Percentiles rank a stretch among this genome's conserved stretches.
These are phyloP conservation scores for Fraxinus latifolia DNA, from an alignment of 305 asterid species.

Conservation along the genomic window DNA sequence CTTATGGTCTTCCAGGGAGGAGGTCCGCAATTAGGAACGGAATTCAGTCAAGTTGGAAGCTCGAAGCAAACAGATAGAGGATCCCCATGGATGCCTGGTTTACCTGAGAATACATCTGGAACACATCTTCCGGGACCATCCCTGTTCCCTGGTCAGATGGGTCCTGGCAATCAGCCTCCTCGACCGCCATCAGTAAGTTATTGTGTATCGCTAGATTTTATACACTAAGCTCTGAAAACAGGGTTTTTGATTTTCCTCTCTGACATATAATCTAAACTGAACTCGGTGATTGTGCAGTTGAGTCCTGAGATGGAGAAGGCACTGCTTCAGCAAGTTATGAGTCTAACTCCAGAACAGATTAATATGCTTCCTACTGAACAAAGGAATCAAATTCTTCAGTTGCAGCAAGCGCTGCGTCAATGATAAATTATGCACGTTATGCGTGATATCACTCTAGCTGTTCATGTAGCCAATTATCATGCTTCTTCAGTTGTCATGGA, in stretches of 20 bases:
- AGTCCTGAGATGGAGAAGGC: constrained; percentile 85
- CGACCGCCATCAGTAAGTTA: constrained; percentile 49
- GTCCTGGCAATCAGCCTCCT: constrained; percentile 65
- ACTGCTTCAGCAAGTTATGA: constrained; percentile 85
- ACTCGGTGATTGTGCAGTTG: constrained; percentile 48
- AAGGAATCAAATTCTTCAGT: constrained; percentile 76
- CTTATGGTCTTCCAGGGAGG: constrained; percentile 52
- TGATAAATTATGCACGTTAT: constrained; percentile 16
- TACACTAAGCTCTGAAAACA: not conserved
- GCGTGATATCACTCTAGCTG: not conserved
- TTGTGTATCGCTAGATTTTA: not conserved
- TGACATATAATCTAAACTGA: not conserved
- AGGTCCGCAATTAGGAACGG: constrained; percentile 67
- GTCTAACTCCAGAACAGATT: constrained; percentile 86
- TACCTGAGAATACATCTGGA: constrained; percentile 45
- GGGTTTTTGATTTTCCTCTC: not conserved
- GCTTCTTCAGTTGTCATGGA: not conserved
- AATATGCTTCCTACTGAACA: constrained; percentile 79
- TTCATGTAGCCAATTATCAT: not conserved
- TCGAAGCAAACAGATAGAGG: constrained; percentile 68
- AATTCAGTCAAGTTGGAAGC: constrained; percentile 67
- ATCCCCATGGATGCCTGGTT: constrained; percentile 62
- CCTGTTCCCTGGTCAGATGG: constrained; percentile 55
- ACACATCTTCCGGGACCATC: constrained; percentile 58
- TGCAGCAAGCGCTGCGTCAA: constrained; percentile 91